Conservation (phyloP, 2,329 filamentous ascomycete genomes). For the Beauveria sp. region DNA sequence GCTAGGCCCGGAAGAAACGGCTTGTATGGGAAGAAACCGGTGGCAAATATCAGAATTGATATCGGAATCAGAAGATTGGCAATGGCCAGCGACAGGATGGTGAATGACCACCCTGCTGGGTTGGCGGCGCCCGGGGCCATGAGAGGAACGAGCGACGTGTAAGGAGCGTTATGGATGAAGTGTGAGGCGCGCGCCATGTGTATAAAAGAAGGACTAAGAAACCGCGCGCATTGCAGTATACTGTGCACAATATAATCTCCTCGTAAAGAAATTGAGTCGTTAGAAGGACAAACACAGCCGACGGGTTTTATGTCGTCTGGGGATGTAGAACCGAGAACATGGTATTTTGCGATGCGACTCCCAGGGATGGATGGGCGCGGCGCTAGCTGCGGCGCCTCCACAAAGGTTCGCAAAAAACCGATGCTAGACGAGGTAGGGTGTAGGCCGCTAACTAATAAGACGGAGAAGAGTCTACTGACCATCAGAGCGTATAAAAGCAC, state of each 20-base stretch:
- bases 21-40: slow-evolving; percentile 97
- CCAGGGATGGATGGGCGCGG: not conserved
- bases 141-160: slow-evolving; percentile 3
- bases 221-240: not conserved
- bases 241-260: not conserved
- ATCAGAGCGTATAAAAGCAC: not conserved
- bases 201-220: not conserved
- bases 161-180: not conserved
- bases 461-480: not conserved
- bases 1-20: slow-evolving; percentile 84
- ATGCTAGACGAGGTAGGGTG: not conserved
- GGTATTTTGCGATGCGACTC: not conserved
- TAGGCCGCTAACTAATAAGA: too few species aligned
- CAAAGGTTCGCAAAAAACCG: not conserved
- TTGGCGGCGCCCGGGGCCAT: not conserved
- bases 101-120: slow-evolving; percentile 18
- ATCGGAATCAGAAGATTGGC: slow-evolving; percentile 73
- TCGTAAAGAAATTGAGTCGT: not conserved
- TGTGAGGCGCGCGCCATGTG: not conserved
- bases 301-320: not conserved
- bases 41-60: slow-evolving; percentile 70
- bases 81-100: slow-evolving; percentile 43
- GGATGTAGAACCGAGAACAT: not conserved
- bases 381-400: slow-evolving; percentile 9
- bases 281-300: not conserved